Base-by-base conservation (phyloP, 2,329 filamentous ascomycete species). In the Fusarium irregulare region DNA sequence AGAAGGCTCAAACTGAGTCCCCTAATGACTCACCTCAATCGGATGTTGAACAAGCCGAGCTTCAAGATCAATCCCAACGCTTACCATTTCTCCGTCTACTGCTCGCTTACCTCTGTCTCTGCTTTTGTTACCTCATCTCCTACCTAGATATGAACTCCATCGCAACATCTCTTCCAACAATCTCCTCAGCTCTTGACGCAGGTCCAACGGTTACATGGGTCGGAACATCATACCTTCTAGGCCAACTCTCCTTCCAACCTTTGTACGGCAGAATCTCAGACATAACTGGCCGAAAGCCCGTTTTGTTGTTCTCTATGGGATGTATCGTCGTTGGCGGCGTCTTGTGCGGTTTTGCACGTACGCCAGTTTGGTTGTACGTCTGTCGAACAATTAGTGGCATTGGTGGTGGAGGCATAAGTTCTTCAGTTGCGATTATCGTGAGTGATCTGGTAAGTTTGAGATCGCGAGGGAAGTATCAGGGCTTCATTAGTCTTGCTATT, bases 91-190 rank as follows among this genome's bases (percentile, higher is more conserved):
- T 49, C 7, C 54, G 54, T 0, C 12, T 59, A 0, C 10, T 59
- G 3, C 42, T 60, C 0, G 54, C 57, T 7, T 60, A 60, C 4
- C 9, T 42, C 7, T 60, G 57, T 6, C 54, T 60, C 0, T 60
- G 42, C 1, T 42, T 60, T 4, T 60, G 57, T 7, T 59, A 60
- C 7, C 18, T 60, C 0, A 60, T 60, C 8, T 76, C 76, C 2
- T 80, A 80, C 57, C 72, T 82, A 53, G 78, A 83, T 72, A 75
- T 83, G 64, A 77, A 79, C 23, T 72, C 76, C 20, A 76, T 81
- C 4, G 76, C 76, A 2, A 79, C 78, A 1, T 75, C 78, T 0
- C 68, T 78, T 0, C 80, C 83, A 4, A 81, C 83, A 4, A 82
- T 81, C 2, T 77, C 78, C 0, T 61, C 54, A 7, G 77, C 78